Evolutionary conservation across 208 protist species (phyloP).

Genomic region (Leishmania aethiopica): DNA sequence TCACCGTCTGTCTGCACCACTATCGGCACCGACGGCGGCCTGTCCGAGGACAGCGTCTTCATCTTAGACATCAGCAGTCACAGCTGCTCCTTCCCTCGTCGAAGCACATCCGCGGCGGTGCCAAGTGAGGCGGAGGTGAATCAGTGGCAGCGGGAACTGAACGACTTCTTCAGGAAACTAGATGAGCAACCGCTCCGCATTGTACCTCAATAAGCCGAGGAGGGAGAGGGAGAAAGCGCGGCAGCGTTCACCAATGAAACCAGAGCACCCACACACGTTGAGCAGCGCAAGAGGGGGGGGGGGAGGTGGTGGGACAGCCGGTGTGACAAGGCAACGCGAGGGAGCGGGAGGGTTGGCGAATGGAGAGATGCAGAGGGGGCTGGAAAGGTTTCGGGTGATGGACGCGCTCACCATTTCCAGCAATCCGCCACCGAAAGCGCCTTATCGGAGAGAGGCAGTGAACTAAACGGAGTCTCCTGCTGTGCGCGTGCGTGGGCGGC

Average conservation of each 20-base stretch:
- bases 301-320: neutral
- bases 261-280: neutral
- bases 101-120: constrained; percentile 5
- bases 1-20: constrained; percentile 42
- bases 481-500: neutral
- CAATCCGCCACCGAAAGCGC: neutral
- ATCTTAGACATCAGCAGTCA: constrained; percentile 34
- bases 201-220: constrained; percentile 6
- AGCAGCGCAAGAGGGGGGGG: neutral
- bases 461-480: neutral
- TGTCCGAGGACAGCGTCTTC: constrained; percentile 52
- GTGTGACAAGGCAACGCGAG: neutral
- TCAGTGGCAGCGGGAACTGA: constrained; percentile 49
- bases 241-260: neutral
- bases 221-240: neutral
- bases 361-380: neutral
- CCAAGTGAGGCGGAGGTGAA: constrained; percentile 38
- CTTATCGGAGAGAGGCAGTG: neutral
- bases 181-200: constrained; percentile 43
- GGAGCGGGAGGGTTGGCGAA: neutral
- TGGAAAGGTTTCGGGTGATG: neutral
- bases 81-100: constrained; percentile 14
- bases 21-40: constrained; percentile 36
- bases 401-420: neutral
- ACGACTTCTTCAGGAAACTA: constrained; percentile 46